Conservation (phyloP, 352 stramenopile genomes). For the Phytophthora vignae region DNA sequence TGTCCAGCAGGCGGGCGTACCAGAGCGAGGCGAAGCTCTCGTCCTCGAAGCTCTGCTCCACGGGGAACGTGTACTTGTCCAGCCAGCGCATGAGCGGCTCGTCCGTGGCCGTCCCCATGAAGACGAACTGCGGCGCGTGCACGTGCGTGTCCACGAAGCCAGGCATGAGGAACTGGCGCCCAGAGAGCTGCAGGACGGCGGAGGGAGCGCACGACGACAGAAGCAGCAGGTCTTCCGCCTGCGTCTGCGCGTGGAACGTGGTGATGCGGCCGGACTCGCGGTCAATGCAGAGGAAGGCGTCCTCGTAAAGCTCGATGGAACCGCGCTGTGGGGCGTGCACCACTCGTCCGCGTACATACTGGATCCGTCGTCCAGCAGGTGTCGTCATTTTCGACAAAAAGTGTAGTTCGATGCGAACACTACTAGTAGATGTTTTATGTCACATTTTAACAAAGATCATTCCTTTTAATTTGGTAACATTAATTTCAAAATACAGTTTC, state of each 20-base stretch:
- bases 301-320: constrained; percentile 44
- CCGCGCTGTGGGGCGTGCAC: constrained; percentile 54
- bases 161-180: constrained; percentile 80
- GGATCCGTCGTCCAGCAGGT: background rate
- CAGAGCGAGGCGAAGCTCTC: constrained; percentile 53
- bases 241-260: constrained; percentile 47
- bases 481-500: no score
- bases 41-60: constrained; percentile 79
- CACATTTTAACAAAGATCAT: no score
- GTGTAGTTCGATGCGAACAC: background rate
- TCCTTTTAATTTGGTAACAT: no score
- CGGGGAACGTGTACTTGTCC: constrained; percentile 92
- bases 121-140: constrained; percentile 93
- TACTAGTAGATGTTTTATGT: no score
- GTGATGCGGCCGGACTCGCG: constrained; percentile 43
- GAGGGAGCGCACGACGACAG: background rate
- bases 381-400: background rate
- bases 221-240: constrained; percentile 31
- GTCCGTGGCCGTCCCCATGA: constrained; percentile 90
- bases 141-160: constrained; percentile 93
- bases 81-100: constrained; percentile 93
- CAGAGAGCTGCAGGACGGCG: constrained; percentile 26
- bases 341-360: constrained; percentile 52
- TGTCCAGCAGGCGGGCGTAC: constrained; percentile 80
- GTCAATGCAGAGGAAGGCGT: constrained; percentile 58